These are phyloP conservation scores for Blepharisma japonicum DNA, from an alignment of 73 alveolate species.

Conservation along the genomic window DNA sequence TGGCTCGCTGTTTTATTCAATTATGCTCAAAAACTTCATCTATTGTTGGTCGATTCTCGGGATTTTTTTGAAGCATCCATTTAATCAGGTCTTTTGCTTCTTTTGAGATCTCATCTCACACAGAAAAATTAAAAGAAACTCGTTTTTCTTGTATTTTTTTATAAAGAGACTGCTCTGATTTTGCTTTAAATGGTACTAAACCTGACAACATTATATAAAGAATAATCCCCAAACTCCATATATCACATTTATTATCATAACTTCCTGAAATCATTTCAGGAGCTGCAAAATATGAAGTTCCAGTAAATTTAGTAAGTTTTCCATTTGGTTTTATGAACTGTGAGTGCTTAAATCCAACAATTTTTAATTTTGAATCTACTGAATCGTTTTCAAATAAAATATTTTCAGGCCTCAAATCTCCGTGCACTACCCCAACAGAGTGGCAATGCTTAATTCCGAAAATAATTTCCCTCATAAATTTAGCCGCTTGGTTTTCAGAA, in stretches of 20 bases:
- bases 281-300: conserved; percentile 18
- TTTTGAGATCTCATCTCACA: not conserved
- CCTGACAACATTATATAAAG: conserved; percentile 29
- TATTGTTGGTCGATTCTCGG: not conserved
- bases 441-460: conserved; percentile 23
- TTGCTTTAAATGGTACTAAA: not conserved
- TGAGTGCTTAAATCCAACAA: conserved; percentile 12
- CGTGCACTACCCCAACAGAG: not conserved
- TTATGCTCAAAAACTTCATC: conserved; percentile 6
- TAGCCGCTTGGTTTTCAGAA: conserved; percentile 36
- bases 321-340: not conserved
- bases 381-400: not conserved
- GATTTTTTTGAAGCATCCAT: not conserved
- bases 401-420: conserved; percentile 27
- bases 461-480: not conserved
- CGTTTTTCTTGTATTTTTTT: not conserved
- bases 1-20: conserved; percentile 4
- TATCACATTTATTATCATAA: conserved; percentile 9
- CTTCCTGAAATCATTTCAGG: conserved; percentile 7
- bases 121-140: not conserved
- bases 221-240: conserved; percentile 28
- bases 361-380: not conserved
- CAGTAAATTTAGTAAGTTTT: not conserved
- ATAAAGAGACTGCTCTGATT: not conserved
- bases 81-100: conserved; percentile 10